A percentile compares a stretch with the other conserved stretches of the same genome.
phyloP scores from a whole-genome alignment of 495 filamentous ascomycete species.

The Penicillium riverlandense region DNA sequence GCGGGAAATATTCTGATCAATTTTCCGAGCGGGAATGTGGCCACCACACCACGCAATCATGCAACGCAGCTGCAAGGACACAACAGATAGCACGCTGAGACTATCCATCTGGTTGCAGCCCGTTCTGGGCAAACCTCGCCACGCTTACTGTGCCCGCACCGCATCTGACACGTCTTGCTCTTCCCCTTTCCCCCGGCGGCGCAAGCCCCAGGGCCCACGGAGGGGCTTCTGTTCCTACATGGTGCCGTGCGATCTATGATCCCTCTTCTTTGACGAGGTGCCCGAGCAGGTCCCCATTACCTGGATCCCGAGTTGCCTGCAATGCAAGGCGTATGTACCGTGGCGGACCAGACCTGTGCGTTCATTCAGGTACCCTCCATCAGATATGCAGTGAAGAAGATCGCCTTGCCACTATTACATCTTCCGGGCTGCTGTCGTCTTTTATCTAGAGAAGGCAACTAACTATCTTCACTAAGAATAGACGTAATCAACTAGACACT shows the following conservation, averaged over 20 bases:
- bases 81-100: slow-evolving; percentile 8
- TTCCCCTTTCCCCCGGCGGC: slow-evolving; percentile 6
- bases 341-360: slow-evolving; percentile 6
- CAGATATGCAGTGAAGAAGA: background rate
- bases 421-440: no score
- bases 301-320: slow-evolving; percentile 15
- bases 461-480: no score
- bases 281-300: slow-evolving; percentile 9
- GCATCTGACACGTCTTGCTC: slow-evolving; percentile 20
- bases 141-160: slow-evolving; percentile 1
- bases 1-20: background rate
- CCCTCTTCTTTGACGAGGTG: background rate
- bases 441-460: no score
- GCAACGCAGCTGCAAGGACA: slow-evolving; percentile 16
- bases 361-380: slow-evolving; percentile 18
- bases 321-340: slow-evolving; percentile 19
- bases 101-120: slow-evolving; percentile 11
- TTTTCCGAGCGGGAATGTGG: slow-evolving; percentile 13
- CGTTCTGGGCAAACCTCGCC: background rate
- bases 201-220: slow-evolving; percentile 6
- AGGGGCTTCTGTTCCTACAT: slow-evolving; percentile 4
- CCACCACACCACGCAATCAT: background rate
- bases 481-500: no score
- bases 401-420: no score
- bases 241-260: background rate